Percentiles rank a stretch among this genome's conserved stretches.
Evolutionary conservation across 768 basidiomycete genomes (phyloP).

Genomic region (Boletus rufocinnamomeus): DNA sequence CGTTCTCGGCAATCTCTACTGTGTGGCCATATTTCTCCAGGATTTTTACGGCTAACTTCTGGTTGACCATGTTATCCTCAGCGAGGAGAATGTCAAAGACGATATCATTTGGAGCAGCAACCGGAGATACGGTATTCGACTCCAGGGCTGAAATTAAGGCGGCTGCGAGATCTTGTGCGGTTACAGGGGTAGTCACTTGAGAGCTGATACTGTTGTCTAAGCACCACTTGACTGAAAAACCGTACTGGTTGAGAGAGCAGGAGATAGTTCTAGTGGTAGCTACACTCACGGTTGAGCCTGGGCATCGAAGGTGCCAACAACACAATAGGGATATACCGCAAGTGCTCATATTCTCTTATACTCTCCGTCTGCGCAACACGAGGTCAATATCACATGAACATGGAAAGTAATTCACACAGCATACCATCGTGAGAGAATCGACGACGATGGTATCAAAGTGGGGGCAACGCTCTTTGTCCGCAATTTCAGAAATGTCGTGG

Average conservation of each 20-base stretch:
- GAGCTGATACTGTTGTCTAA: conserved; percentile 95
- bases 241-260: conserved; percentile 6
- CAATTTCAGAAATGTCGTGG: conserved; percentile 77
- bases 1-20: conserved; percentile 98
- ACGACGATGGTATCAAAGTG: conserved; percentile 96
- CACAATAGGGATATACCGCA: conserved; percentile 96
- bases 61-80: conserved; percentile 95
- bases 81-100: conserved; percentile 93
- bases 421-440: conserved; percentile 81
- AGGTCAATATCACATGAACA: conserved; percentile 11
- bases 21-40: conserved; percentile 94
- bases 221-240: conserved; percentile 83
- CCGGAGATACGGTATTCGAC: conserved; percentile 89
- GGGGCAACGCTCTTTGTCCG: conserved; percentile 77
- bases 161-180: conserved; percentile 84
- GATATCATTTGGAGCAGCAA: conserved; percentile 81
- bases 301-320: conserved; percentile 80
- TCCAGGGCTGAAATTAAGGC: conserved; percentile 94
- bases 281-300: conserved; percentile 66
- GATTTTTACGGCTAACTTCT: conserved; percentile 95
- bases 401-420: conserved; percentile 35
- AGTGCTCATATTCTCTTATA: conserved; percentile 88
- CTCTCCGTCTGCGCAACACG: conserved; percentile 68
- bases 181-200: conserved; percentile 89
- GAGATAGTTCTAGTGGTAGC: neutral